Evolutionary conservation across 1,139 yeast genomes (phyloP), one percentile per base, ranked within the genome.

Genomic region (Geotrichum europaeum): DNA sequence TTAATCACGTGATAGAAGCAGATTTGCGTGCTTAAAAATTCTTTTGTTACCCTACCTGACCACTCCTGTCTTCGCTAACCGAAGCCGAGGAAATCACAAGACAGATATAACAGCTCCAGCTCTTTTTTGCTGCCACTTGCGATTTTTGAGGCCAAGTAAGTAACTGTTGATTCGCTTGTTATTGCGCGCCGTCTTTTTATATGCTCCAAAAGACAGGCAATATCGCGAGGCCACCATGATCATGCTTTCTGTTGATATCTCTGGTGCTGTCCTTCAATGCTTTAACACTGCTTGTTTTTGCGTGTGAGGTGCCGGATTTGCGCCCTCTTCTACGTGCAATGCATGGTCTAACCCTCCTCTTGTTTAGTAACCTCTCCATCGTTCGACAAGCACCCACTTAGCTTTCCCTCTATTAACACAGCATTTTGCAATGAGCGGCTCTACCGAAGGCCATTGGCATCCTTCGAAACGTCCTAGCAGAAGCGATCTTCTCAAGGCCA

Each of bases 371-470:
- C 18, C 18, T 13, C 13, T n/a, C 20, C 47, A 15, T 13, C n/a
- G 40, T 15, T 34, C 40, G n/a, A 34, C 40, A 15, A 34, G n/a
- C 50, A 47, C 24, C 25, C 25, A 47, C 20, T 5, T 20, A 47
- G 50, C 24, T 20, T 43, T 9, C 32, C 32, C 32, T 7, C 10
- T 9, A 40, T n/a, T 18, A 7, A 40, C 18, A 7, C 13, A 40
- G 47, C 18, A 40, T 40, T 28, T 40, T 40, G 47, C 47, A 40
- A 40, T 40, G 47, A 40, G 47, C 47, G 20, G 47, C 22, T 18
- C 32, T 40, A 28, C 9, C 43, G 54, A 58, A 49, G 57, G 47
- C 13, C 55, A 57, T 32, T 57, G 59, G 59, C 51, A 57, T 47
- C 59, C 59, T 28, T 30, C 52, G 7, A 47, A 28, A 43, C 59